Percentiles rank a stretch among this genome's conserved stretches.
Conservation (phyloP, 176 grass and related monocot species). For the Aegilops speltoides region DNA sequence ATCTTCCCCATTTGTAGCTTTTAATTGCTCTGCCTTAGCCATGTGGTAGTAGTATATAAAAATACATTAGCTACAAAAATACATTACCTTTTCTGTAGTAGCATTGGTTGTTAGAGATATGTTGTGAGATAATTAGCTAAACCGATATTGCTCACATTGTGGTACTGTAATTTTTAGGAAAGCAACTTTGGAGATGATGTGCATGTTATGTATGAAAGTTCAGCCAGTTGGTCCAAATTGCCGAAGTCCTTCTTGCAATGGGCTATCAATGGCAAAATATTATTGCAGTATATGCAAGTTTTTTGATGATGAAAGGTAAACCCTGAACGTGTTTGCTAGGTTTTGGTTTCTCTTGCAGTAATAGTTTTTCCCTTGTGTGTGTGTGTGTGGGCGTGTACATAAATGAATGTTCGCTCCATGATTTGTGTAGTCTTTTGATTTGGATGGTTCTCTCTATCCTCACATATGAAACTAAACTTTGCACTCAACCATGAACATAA, state of each 20-base stretch:
- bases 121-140: neutral
- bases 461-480: neutral
- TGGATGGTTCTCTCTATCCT: neutral
- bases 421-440: neutral
- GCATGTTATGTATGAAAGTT: slow-evolving; percentile 78
- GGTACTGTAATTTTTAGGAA: slow-evolving; percentile 60
- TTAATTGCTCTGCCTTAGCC: neutral
- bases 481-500: neutral
- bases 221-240: slow-evolving; percentile 75
- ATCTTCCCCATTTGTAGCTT: neutral
- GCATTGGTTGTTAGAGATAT: slow-evolving; percentile 1
- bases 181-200: slow-evolving; percentile 81
- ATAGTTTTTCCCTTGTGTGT: neutral
- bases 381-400: neutral
- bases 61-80: neutral
- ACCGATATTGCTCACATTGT: slow-evolving; percentile 20
- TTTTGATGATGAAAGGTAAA: slow-evolving; percentile 94
- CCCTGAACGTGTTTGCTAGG: neutral
- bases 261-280: slow-evolving; percentile 78
- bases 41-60: neutral
- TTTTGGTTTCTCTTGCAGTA: neutral
- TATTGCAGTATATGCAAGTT: slow-evolving; percentile 92
- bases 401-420: neutral
- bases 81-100: neutral
- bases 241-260: slow-evolving; percentile 54